phyloP scores from a whole-genome alignment of 2,329 filamentous ascomycete species.

The Arachnomyces sp. region DNA sequence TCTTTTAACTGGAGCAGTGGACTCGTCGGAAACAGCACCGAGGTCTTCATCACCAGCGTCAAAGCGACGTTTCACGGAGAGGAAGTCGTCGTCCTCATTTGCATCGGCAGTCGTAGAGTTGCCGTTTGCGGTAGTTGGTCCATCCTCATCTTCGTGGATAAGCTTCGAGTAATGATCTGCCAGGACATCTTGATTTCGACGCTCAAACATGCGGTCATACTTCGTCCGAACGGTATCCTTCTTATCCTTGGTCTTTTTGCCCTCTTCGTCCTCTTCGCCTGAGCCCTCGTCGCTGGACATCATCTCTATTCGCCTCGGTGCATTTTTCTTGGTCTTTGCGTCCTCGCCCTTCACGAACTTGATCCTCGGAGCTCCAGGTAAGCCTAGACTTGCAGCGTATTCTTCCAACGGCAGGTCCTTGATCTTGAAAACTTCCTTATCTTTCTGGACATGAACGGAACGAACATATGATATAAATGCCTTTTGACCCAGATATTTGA shows the following conservation, averaged over 20 bases:
- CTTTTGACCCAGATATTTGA: conserved; percentile 94
- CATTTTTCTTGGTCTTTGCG: conserved; percentile 79
- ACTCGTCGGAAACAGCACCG: conserved; percentile 25
- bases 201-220: conserved; percentile 96
- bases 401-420: conserved; percentile 76
- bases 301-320: conserved; percentile 54
- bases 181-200: conserved; percentile 89
- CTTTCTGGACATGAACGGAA: conserved; percentile 77
- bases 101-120: conserved; percentile 38
- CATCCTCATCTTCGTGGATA: conserved; percentile 50
- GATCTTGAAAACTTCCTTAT: conserved; percentile 85
- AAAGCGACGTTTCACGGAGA: conserved; percentile 82
- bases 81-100: conserved; percentile 70
- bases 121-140: conserved; percentile 19
- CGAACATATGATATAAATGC: conserved; percentile 86
- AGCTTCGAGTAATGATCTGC: conserved; percentile 91
- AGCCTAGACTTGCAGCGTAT: conserved; percentile 73
- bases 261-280: conserved; percentile 37
- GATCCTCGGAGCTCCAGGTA: conserved; percentile 86
- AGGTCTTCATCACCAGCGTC: conserved; percentile 56
- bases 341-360: conserved; percentile 88
- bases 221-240: conserved; percentile 77
- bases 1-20: conserved; percentile 34
- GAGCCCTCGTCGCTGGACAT: conserved; percentile 54
- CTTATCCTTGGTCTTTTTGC: conserved; percentile 48